Conservation (phyloP, 805 yeast species). For the Candida wancherniae region DNA sequence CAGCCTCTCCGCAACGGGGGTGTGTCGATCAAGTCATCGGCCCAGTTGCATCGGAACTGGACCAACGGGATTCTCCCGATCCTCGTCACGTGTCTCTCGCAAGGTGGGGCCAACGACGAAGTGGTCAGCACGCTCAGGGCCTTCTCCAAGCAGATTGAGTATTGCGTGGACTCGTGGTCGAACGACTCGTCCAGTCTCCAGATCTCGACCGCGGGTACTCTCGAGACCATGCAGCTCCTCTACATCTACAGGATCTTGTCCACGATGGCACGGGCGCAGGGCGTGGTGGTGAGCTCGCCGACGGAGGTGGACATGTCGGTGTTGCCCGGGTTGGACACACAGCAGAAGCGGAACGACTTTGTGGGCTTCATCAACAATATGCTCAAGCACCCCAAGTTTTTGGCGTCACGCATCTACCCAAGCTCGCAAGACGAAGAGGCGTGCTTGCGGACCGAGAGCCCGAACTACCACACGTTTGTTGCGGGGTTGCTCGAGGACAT, state of each 20-base stretch:
- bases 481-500: conserved; percentile 47
- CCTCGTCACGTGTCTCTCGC: conserved; percentile 52
- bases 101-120: conserved; percentile 63
- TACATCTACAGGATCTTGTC: conserved; percentile 56
- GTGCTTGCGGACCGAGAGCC: conserved; percentile 45
- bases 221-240: conserved; percentile 54
- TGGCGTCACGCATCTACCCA: conserved; percentile 63
- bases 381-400: conserved; percentile 80
- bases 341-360: conserved; percentile 55
- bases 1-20: conserved; percentile 61
- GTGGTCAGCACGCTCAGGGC: conserved; percentile 55
- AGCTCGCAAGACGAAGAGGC: conserved; percentile 62
- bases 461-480: conserved; percentile 29
- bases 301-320: conserved; percentile 25
- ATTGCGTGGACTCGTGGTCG: conserved; percentile 67
- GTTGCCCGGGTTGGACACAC: conserved; percentile 59
- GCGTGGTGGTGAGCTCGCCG: conserved; percentile 20
- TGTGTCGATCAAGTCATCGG: conserved; percentile 45
- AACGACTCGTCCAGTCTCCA: conserved; percentile 43
- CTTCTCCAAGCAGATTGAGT: conserved; percentile 62
- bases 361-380: conserved; percentile 62
- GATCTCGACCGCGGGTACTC: conserved; percentile 32
- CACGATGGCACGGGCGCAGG: conserved; percentile 49
- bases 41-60: conserved; percentile 76
- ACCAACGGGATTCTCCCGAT: conserved; percentile 75